These are phyloP conservation scores for Echeveria elegans DNA, from an alignment of 164 flowering plant species.

Conservation along the genomic window DNA sequence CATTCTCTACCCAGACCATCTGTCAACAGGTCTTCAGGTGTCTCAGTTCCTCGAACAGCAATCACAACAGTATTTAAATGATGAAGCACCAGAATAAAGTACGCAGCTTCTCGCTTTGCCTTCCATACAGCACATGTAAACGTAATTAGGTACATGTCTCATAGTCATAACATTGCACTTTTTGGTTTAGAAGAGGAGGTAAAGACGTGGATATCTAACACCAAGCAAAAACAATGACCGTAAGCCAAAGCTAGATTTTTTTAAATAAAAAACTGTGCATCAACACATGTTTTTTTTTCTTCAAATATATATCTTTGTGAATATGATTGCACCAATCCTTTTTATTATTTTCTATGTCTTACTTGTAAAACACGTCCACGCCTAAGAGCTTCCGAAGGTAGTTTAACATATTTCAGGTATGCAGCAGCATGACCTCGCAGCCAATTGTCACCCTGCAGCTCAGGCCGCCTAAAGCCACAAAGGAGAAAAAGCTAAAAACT, in stretches of 20 bases:
- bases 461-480: constrained; percentile 47
- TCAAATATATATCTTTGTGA: background rate
- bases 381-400: constrained; percentile 53
- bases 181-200: no score
- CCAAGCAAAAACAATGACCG: no score
- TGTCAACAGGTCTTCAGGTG: constrained; percentile 84
- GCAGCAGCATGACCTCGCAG: constrained; percentile 96
- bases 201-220: no score
- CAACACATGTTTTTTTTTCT: no score
- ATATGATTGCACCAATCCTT: background rate
- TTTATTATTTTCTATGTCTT: background rate
- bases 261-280: no score
- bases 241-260: no score
- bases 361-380: constrained; percentile 78
- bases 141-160: background rate
- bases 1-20: constrained; percentile 78
- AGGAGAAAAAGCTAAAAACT: background rate
- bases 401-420: constrained; percentile 47
- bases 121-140: constrained; percentile 13
- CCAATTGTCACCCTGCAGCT: constrained; percentile 85
- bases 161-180: background rate
- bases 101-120: constrained; percentile 72
- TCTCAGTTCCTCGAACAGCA: constrained; percentile 87
- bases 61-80: constrained; percentile 49
- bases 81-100: constrained; percentile 65